Evolutionary conservation across 345 rosid genomes (phyloP).

Genomic region (Syzygium oleosum): DNA sequence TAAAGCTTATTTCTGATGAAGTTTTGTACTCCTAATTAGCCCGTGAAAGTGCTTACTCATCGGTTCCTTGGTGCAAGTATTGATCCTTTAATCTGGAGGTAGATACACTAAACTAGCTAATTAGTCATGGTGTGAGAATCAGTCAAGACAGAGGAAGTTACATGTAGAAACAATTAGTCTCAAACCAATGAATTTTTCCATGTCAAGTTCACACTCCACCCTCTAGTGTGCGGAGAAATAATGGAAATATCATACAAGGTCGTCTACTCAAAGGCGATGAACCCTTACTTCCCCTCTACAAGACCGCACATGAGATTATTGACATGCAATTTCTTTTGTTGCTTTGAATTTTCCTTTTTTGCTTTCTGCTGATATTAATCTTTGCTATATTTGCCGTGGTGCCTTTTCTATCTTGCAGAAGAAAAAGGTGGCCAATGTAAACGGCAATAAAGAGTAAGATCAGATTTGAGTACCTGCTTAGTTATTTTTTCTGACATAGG

Average conservation of each 20-base stretch:
- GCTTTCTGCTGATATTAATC: neutral
- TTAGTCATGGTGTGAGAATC: neutral
- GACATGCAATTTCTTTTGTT: neutral
- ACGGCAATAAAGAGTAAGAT: conserved; percentile 21
- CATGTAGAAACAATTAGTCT: neutral
- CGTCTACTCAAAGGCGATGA: neutral
- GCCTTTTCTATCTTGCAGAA: conserved; percentile 4
- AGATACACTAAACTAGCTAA: neutral
- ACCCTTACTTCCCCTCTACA: neutral
- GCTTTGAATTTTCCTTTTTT: too few species aligned
- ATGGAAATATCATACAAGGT: too few species aligned
- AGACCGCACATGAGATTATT: neutral
- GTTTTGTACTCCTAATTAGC: neutral
- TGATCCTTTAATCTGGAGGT: neutral
- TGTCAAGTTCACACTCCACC: neutral
- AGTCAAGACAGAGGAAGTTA: neutral
- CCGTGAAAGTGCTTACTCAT: neutral
- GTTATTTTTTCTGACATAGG: neutral
- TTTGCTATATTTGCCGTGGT: neutral
- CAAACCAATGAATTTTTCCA: neutral
- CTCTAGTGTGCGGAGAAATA: too few species aligned
- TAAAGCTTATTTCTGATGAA: neutral
- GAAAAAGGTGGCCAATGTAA: neutral
- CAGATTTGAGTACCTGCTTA: neutral
- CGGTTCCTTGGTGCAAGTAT: neutral